Base-by-base conservation (phyloP, 1,139 yeast genomes). In the Debaryomycetaceae sp. region DNA sequence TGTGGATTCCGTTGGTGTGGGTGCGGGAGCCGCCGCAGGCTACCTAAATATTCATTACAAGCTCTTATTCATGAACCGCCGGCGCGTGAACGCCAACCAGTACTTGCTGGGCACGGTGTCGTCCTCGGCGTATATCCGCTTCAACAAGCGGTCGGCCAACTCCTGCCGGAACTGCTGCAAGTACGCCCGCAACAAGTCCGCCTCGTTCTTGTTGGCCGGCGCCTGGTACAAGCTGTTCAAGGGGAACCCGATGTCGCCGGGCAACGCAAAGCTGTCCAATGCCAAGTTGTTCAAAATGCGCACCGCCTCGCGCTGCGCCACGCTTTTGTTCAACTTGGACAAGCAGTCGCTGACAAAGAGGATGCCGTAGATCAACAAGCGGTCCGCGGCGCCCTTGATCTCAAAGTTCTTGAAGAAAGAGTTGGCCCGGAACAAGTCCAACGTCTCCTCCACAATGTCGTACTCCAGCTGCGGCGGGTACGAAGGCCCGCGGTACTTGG, bases 381-480 rank as follows among this genome's bases (percentile, higher is more conserved):
- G 72, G 58, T 91, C 99, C 3, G 96, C 83, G 13, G 95, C 86
- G 9, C 96, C 95, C 55, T 86, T 86, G 61, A 91, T 88, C 61
- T 93, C 98, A 58, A 91, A 93, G 67, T 91, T 91, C 54, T 85
- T 83, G 72, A 93, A 91, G 61, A 91, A 89, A 5, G 96, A 84
- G 58, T 91, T 91, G 48, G 97, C 96, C 44, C 98, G 72, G 59
- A 91, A 91, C 37, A 91, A 70, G 58, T 91, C 98, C 37, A 91
- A 63, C 18, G 81, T 73, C 58, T 91, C 99, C 51, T 91, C 98
- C 37, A 84, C 72, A 38, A 91, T 84, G 57, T 91, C 99, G 56
- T 88, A 89, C 46, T 84, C 95, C 18, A 77, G 75, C 36, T 71
- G 69, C 5, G 88, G 75, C 5, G 94, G 94, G 53, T 80, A 86